phyloP scores from a whole-genome alignment of 768 basidiomycete genomes.

The Termitomyces sp. region DNA sequence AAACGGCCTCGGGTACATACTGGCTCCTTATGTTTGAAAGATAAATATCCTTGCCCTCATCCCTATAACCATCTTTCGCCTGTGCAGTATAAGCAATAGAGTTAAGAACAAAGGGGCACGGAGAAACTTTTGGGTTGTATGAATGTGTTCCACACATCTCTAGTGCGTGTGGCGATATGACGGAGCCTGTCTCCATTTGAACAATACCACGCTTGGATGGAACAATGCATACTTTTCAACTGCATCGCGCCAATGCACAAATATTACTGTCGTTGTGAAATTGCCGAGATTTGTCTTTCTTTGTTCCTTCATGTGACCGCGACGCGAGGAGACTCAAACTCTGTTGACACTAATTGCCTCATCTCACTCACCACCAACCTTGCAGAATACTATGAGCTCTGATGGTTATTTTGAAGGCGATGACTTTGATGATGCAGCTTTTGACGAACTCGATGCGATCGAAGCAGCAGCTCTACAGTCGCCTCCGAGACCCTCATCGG shows the following conservation, averaged over 20 bases:
- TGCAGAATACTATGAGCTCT: conserved; percentile 53
- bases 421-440: conserved; percentile 49
- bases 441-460: conserved; percentile 63
- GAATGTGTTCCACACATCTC: no score
- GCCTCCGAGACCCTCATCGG: conserved; percentile 10
- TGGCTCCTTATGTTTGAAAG: no score
- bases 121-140: no score
- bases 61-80: not conserved
- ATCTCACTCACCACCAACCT: not conserved
- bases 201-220: no score
- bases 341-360: not conserved
- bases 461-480: conserved; percentile 44
- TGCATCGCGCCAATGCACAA: no score
- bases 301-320: conserved; percentile 17
- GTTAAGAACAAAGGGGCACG: no score
- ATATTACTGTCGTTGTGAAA: not conserved
- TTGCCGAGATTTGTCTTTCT: not conserved
- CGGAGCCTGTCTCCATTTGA: no score
- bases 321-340: conserved; percentile 6
- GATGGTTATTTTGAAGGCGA: conserved; percentile 73
- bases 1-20: no score
- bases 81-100: no score
- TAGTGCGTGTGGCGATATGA: no score
- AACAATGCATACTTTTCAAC: no score
- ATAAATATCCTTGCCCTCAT: not conserved